A percentile compares a stretch with the other conserved stretches of the same genome.
These are phyloP conservation scores for Camelina sativa DNA, from an alignment of 345 rosid species.

Conservation along the genomic window DNA sequence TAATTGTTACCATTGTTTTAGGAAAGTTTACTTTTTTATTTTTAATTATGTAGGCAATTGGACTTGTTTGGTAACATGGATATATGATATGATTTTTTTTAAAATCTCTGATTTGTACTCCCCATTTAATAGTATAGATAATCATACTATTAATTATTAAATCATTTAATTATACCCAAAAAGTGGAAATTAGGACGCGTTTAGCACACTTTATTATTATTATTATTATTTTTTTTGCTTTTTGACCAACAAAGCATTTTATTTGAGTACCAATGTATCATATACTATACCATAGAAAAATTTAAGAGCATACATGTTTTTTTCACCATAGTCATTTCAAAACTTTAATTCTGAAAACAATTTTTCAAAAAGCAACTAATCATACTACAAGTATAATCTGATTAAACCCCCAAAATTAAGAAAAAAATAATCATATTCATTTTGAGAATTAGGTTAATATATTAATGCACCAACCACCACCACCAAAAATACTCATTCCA, in stretches of 20 bases:
- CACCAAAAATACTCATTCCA: not conserved
- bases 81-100: too few species aligned
- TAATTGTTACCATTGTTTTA: too few species aligned
- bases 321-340: not conserved
- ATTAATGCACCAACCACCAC: not conserved
- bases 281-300: not conserved
- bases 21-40: too few species aligned
- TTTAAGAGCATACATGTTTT: not conserved
- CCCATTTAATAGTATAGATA: too few species aligned
- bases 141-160: not conserved
- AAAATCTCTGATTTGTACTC: too few species aligned
- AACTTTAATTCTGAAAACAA: not conserved
- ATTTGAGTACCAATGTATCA: not conserved
- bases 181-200: slow-evolving; percentile 4
- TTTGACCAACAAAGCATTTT: slow-evolving; percentile 1
- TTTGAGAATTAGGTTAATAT: not conserved
- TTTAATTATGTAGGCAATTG: too few species aligned
- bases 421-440: not conserved
- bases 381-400: not conserved
- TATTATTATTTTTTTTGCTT: too few species aligned
- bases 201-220: not conserved
- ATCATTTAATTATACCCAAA: not conserved
- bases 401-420: not conserved
- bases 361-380: not conserved
- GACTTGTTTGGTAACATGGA: too few species aligned